A percentile compares a stretch with the other conserved stretches of the same genome.
These are phyloP conservation scores for Dactylellina drechsleri DNA, from an alignment of 2,329 filamentous ascomycete genomes.

Conservation along the genomic window DNA sequence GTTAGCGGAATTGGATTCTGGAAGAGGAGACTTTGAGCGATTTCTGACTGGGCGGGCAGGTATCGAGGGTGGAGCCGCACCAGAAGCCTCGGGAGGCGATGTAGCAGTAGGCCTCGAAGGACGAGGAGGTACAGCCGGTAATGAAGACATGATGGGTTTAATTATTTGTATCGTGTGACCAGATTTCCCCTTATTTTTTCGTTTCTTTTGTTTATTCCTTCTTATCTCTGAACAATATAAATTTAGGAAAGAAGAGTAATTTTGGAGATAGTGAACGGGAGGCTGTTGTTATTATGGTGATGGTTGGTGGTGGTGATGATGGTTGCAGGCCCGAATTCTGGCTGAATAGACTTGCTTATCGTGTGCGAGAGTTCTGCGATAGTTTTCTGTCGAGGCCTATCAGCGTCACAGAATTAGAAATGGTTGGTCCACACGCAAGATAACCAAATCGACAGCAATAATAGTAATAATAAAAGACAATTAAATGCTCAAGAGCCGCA, in stretches of 20 bases:
- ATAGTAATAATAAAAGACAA: conserved; percentile 1
- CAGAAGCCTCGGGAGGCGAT: conserved; percentile 59
- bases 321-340: conserved; percentile 45
- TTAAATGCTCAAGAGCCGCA: conserved; percentile 32
- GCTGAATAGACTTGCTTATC: conserved; percentile 51
- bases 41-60: conserved; percentile 69
- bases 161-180: conserved; percentile 33
- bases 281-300: neutral
- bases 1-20: conserved; percentile 23
- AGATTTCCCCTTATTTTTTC: conserved; percentile 10
- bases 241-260: conserved; percentile 12
- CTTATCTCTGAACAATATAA: conserved; percentile 8
- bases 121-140: conserved; percentile 57
- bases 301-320: conserved; percentile 19
- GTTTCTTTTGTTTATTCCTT: neutral
- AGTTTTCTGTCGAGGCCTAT: conserved; percentile 40
- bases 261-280: conserved; percentile 27
- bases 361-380: conserved; percentile 34
- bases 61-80: conserved; percentile 65
- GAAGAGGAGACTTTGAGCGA: conserved; percentile 58
- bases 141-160: conserved; percentile 54
- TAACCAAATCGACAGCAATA: conserved; percentile 15
- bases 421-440: conserved; percentile 15
- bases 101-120: conserved; percentile 53
- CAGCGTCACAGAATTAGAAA: conserved; percentile 36